These are phyloP conservation scores for Penicillium oxalicum DNA, from an alignment of 2,329 filamentous ascomycete genomes.

Conservation along the genomic window DNA sequence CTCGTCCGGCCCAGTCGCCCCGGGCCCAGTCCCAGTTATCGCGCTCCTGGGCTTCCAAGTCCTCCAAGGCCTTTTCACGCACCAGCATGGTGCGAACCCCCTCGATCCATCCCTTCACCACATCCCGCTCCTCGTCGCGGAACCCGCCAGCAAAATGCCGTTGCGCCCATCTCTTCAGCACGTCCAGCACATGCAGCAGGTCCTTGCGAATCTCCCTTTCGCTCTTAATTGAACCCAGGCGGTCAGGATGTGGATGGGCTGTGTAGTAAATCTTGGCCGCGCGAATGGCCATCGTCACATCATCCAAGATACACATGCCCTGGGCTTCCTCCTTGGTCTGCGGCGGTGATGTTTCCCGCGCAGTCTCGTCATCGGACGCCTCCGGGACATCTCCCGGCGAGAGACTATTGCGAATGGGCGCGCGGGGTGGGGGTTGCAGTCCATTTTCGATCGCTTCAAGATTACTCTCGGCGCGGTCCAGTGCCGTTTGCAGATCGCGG, in stretches of 20 bases:
- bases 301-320: constrained; percentile 85
- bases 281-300: constrained; percentile 89
- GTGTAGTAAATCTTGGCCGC: constrained; percentile 97
- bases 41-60: constrained; percentile 64
- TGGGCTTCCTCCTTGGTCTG: constrained; percentile 80
- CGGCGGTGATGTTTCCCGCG: constrained; percentile 25
- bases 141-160: constrained; percentile 81
- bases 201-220: constrained; percentile 82
- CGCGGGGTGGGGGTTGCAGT: constrained; percentile 24
- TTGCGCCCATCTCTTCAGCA: constrained; percentile 83
- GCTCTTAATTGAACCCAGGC: constrained; percentile 77
- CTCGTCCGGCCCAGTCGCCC: constrained; percentile 68
- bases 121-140: constrained; percentile 67
- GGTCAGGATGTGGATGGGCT: constrained; percentile 77
- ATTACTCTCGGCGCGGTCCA: constrained; percentile 64
- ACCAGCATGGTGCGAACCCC: constrained; percentile 71
- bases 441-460: constrained; percentile 46
- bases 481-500: constrained; percentile 58
- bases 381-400: constrained; percentile 32
- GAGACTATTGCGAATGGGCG: constrained; percentile 27
- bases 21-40: constrained; percentile 74
- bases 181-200: constrained; percentile 78
- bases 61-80: constrained; percentile 71
- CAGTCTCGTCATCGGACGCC: constrained; percentile 37
- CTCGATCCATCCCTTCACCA: constrained; percentile 71